phyloP scores from a whole-genome alignment of 805 yeast genomes.

The Nakazawaea holstii region DNA sequence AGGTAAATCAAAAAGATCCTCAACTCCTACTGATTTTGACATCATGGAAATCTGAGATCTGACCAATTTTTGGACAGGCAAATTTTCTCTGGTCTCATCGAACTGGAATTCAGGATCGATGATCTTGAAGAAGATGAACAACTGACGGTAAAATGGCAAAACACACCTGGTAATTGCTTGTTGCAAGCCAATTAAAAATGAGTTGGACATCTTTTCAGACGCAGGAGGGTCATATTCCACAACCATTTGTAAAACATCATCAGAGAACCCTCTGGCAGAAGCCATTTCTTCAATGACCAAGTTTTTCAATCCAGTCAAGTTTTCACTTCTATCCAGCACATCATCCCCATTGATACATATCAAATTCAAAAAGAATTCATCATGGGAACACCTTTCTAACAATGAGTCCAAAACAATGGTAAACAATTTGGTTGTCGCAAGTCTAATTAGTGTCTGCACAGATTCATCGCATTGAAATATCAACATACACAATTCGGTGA shows the following conservation, averaged over 20 bases:
- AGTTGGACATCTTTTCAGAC: neutral
- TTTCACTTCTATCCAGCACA: neutral
- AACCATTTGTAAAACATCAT: conserved; percentile 27
- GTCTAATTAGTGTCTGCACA: conserved; percentile 28
- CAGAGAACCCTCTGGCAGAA: conserved; percentile 18
- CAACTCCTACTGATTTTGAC: neutral
- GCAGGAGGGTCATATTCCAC: conserved; percentile 19
- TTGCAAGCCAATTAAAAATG: conserved; percentile 7
- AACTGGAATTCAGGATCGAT: conserved; percentile 24
- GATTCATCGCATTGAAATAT: conserved; percentile 43
- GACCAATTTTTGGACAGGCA: neutral
- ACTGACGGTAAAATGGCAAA: conserved; percentile 11
- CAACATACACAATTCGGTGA: conserved; percentile 32
- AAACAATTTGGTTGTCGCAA: conserved; percentile 26
- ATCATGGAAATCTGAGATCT: neutral
- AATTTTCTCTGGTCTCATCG: conserved; percentile 16
- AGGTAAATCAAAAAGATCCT: conserved; percentile 13
- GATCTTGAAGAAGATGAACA: conserved; percentile 24
- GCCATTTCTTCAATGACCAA: conserved; percentile 12
- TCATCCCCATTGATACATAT: conserved; percentile 6
- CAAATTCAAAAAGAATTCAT: conserved; percentile 2
- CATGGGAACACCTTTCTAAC: conserved; percentile 5
- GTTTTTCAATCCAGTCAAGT: conserved; percentile 1
- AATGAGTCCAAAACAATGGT: conserved; percentile 22
- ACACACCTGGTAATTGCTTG: neutral